These are phyloP conservation scores for Nymphaea thermarum DNA, from an alignment of 164 flowering plant genomes.

Conservation along the genomic window DNA sequence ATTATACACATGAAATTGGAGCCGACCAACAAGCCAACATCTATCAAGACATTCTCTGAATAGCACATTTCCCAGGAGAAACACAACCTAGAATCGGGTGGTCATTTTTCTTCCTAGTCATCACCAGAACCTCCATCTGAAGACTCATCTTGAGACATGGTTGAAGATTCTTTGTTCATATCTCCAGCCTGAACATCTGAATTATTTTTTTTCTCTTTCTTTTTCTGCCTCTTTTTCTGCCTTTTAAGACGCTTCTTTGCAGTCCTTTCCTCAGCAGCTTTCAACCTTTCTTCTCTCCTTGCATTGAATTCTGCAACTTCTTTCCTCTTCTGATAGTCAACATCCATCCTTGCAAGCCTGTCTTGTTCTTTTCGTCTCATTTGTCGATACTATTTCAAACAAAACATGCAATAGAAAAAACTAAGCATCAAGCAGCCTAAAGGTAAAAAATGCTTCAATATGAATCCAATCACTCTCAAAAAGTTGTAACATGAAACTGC, in stretches of 20 bases:
- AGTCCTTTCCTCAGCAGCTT: constrained; percentile 79
- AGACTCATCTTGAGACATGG: constrained; percentile 17
- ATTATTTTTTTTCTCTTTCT: constrained; percentile 47
- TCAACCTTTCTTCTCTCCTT: constrained; percentile 77
- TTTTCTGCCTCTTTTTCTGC: constrained; percentile 77
- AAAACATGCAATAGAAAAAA: not conserved
- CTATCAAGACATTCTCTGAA: too few species aligned
- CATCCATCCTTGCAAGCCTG: constrained; percentile 83
- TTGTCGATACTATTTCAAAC: constrained; percentile 65
- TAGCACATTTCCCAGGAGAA: too few species aligned
- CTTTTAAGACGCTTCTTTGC: constrained; percentile 90
- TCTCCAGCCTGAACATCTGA: constrained; percentile 20
- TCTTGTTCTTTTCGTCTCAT: constrained; percentile 98
- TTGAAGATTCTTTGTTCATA: constrained; percentile 16
- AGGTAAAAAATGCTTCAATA: not conserved
- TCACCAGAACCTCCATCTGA: constrained; percentile 46
- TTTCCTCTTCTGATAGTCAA: constrained; percentile 68
- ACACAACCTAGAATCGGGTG: too few species aligned
- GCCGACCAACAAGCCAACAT: too few species aligned
- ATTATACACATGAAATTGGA: too few species aligned
- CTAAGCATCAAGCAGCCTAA: not conserved
- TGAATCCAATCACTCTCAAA: not conserved
- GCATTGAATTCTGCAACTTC: constrained; percentile 52
- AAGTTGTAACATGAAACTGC: not conserved
- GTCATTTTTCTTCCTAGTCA: constrained; percentile 16